phyloP scores from a whole-genome alignment of 148 eudicot genomes.

The Bassia scoparia region DNA sequence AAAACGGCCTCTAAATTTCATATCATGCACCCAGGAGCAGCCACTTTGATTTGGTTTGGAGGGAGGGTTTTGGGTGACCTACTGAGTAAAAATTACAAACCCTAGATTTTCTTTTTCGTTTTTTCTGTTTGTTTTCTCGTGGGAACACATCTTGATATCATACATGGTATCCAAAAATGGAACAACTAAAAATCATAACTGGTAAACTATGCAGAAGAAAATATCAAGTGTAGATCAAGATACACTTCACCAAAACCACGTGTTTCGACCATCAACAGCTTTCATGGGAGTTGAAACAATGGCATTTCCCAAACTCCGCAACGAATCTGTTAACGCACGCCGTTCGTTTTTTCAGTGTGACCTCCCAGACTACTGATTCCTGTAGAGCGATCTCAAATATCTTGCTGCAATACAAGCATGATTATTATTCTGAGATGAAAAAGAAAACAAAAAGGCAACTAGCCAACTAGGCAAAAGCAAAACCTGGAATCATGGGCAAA shows the following conservation, averaged over 20 bases:
- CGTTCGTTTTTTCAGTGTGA: slow-evolving; percentile 57
- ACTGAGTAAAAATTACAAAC: background rate
- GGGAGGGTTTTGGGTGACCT: slow-evolving; percentile 5
- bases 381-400: slow-evolving; percentile 76
- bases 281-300: slow-evolving; percentile 66
- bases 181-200: slow-evolving; percentile 12
- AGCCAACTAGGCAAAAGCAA: background rate
- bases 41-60: background rate
- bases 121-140: background rate
- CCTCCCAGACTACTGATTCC: slow-evolving; percentile 94
- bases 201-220: slow-evolving; percentile 10
- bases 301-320: slow-evolving; percentile 71
- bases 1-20: background rate
- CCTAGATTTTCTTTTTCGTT: background rate
- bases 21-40: background rate
- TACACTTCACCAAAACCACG: slow-evolving; percentile 75
- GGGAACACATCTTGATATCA: background rate
- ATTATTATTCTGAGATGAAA: background rate
- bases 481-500: background rate
- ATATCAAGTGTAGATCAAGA: slow-evolving; percentile 7
- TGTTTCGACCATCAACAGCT: slow-evolving; percentile 61
- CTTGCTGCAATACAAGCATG: slow-evolving; percentile 37
- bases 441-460: background rate
- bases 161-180: slow-evolving; percentile 13
- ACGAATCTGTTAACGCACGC: slow-evolving; percentile 65